A percentile compares a stretch with the other conserved stretches of the same genome.
Conservation (phyloP, 257 asterid species). For the Nicotiana tabacum region DNA sequence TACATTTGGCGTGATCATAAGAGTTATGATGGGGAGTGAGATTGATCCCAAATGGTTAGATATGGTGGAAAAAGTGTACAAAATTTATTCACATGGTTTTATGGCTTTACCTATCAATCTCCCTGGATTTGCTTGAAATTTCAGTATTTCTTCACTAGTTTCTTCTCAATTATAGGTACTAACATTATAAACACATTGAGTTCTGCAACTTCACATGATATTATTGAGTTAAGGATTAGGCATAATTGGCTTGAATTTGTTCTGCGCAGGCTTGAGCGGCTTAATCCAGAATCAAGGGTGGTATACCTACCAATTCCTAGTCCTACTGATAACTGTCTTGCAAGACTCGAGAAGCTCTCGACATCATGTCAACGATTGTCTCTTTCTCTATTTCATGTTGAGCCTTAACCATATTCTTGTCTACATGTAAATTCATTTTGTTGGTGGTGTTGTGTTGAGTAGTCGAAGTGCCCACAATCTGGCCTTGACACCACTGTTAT, state of each 20-base stretch:
- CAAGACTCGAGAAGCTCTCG: neutral
- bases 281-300: neutral
- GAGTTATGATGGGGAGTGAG: constrained; percentile 9
- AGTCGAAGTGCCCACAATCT: too few species aligned
- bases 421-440: neutral
- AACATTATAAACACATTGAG: neutral
- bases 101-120: constrained; percentile 12
- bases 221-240: neutral
- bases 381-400: neutral
- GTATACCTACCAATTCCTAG: neutral
- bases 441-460: too few species aligned
- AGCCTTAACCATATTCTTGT: neutral
- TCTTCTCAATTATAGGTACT: neutral
- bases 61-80: neutral
- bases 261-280: neutral
- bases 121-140: constrained; percentile 12
- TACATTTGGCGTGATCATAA: constrained; percentile 8
- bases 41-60: constrained; percentile 5
- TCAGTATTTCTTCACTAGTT: constrained; percentile 1
- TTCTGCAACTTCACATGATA: neutral
- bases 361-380: neutral
- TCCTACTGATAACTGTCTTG: neutral
- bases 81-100: constrained; percentile 2
- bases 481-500: too few species aligned
- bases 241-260: neutral